Conservation (phyloP, 441 rosid species). For the Pelargonium hybrid region DNA sequence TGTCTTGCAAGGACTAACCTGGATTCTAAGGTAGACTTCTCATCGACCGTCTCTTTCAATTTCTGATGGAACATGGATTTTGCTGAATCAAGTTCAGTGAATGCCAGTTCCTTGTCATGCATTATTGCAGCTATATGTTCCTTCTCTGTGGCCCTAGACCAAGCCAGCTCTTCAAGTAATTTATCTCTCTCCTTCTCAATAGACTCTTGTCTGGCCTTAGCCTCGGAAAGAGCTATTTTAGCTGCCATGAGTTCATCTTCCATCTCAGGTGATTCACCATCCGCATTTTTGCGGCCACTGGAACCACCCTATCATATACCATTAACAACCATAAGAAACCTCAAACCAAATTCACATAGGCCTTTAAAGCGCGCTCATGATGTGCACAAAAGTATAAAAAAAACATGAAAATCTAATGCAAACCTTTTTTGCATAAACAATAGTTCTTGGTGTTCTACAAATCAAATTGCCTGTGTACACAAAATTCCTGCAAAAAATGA, state of each 20-base stretch:
- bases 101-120: slow-evolving; percentile 33
- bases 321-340: slow-evolving; percentile 11
- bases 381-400: not conserved
- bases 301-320: slow-evolving; percentile 26
- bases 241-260: slow-evolving; percentile 22
- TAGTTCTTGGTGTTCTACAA: slow-evolving; percentile 16
- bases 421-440: slow-evolving; percentile 25
- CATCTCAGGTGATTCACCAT: slow-evolving; percentile 15
- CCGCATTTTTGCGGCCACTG: slow-evolving; percentile 10
- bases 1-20: slow-evolving; percentile 36
- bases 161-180: slow-evolving; percentile 33
- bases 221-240: slow-evolving; percentile 32
- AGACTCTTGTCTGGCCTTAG: slow-evolving; percentile 24
- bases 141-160: slow-evolving; percentile 30
- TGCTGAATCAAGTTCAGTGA: slow-evolving; percentile 30
- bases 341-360: not conserved
- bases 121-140: slow-evolving; percentile 27
- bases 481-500: slow-evolving; percentile 22
- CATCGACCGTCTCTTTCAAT: slow-evolving; percentile 31
- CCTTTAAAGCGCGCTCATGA: not conserved
- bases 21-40: slow-evolving; percentile 32
- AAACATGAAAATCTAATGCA: slow-evolving; percentile 5
- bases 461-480: slow-evolving; percentile 16
- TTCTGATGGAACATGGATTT: slow-evolving; percentile 30
- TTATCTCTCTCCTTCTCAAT: slow-evolving; percentile 32